Evolutionary conservation across 2,329 filamentous ascomycete species (phyloP).

Genomic region (Pseudogymnoascus pannorum): DNA sequence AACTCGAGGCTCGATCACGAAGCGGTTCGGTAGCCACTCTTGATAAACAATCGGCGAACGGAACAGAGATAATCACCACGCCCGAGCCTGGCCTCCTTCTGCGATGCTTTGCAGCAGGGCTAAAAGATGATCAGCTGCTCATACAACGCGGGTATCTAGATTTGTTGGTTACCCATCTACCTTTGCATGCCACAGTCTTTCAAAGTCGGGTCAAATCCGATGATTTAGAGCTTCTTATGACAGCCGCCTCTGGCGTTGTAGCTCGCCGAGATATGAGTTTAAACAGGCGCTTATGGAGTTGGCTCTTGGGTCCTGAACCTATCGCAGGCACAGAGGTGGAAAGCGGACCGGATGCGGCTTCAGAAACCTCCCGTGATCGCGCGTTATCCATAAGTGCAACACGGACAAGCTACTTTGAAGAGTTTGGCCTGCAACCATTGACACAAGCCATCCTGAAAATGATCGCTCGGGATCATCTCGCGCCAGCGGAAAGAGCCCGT

Average conservation of each 20-base stretch:
- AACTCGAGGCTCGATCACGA: constrained; percentile 44
- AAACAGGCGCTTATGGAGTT: constrained; percentile 90
- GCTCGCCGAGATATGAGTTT: constrained; percentile 91
- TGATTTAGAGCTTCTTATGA: constrained; percentile 75
- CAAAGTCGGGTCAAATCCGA: constrained; percentile 64
- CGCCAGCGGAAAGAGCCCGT: constrained; percentile 63
- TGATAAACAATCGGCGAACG: constrained; percentile 21
- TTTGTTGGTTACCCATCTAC: constrained; percentile 81
- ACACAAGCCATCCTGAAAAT: constrained; percentile 68
- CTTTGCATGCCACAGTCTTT: constrained; percentile 73
- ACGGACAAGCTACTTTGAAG: constrained; percentile 74
- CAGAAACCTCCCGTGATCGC: constrained; percentile 22
- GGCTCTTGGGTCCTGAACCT: constrained; percentile 79
- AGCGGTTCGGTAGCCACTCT: not conserved
- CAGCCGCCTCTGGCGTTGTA: constrained; percentile 80
- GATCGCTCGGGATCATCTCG: constrained; percentile 50
- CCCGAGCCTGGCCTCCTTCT: constrained; percentile 88
- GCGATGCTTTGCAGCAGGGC: constrained; percentile 83
- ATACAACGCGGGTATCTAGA: constrained; percentile 94
- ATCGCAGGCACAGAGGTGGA: constrained; percentile 40
- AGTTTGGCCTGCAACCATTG: constrained; percentile 67
- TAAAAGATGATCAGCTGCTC: constrained; percentile 79
- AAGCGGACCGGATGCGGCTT: constrained; percentile 38
- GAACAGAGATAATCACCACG: constrained; percentile 59
- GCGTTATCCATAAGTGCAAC: constrained; percentile 33